Base-by-base conservation (phyloP, 2,329 filamentous ascomycete species). In the Capronia americana region DNA sequence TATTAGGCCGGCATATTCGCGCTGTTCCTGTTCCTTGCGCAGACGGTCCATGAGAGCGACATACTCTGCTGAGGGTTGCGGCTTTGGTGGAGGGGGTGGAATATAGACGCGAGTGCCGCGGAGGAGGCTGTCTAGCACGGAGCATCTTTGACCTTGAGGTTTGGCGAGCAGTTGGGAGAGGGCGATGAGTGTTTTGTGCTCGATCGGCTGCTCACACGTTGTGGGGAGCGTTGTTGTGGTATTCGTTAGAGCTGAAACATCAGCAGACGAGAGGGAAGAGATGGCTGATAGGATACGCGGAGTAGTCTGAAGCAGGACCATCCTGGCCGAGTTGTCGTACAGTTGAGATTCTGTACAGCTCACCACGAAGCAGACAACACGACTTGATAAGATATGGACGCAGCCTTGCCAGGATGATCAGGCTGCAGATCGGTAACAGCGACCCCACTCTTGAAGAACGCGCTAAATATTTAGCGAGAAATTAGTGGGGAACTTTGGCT, bases 1-100 rank as follows among this genome's bases (percentile, higher is more conserved):
- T 75, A 1, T 80, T 77, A 98, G 92, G 75, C 89, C 88, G 71
- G 92, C 86, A 82, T 98, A 99, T 60, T 87, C 85, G 68, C 90
- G 87, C 71, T 88, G 86, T 81, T 98, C 93, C 80, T 94, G 90
- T 74, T 95, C 89, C 67, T 86, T 87, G 69, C 92, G 92, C 23
- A 99, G 87, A 17, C 90, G 88, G 26, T 88, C 88, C 92, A 98
- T 98, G 1, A 97, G 83, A 6, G 89, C 90, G 77, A 92, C 91
- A 81, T 94, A 98, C 79, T 96, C 90, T 7, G 88, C 82, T 0
- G 90, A 90, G 88, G 90, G 90, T 75, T 93, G 89, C 2, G 88
- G 85, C 75, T 93, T 96, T 4, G 90, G 88, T 4, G 89, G 86
- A 14, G 91, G 90, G n/a, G 93, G 92, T n/a, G 92, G 86, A 10